Evolutionary conservation across 2,329 filamentous ascomycete genomes (phyloP).

Genomic region (Torrubiella hemipterigena): DNA sequence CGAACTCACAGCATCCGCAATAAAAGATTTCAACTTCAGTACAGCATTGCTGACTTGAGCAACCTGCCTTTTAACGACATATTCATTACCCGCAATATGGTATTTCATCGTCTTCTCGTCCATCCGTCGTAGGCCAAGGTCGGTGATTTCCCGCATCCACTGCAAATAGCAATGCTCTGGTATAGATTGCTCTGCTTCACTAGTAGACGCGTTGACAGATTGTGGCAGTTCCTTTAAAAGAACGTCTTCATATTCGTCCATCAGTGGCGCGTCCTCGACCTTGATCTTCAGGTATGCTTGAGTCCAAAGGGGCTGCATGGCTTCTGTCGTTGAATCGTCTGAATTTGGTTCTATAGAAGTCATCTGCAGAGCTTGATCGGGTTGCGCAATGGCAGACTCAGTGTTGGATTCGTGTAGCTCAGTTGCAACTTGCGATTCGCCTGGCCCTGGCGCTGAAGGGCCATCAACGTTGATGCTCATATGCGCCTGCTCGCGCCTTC

Average conservation of each 20-base stretch:
- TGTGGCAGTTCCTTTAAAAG: slow-evolving; percentile 7
- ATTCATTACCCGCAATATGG: slow-evolving; percentile 10
- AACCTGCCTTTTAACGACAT: slow-evolving; percentile 10
- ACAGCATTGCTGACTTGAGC: slow-evolving; percentile 10
- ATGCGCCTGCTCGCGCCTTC: too few species aligned
- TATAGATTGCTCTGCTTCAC: too few species aligned
- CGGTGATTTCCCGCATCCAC: slow-evolving; percentile 8
- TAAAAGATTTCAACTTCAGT: slow-evolving; percentile 11
- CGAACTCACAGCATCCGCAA: slow-evolving; percentile 14
- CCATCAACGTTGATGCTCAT: too few species aligned
- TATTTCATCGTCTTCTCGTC: slow-evolving; percentile 9
- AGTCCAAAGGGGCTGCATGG: slow-evolving; percentile 16
- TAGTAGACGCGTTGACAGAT: too few species aligned
- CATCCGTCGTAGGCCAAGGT: slow-evolving; percentile 8
- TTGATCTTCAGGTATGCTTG: slow-evolving; percentile 14
- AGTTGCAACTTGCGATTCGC: too few species aligned
- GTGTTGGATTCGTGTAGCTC: too few species aligned
- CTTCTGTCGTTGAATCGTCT: too few species aligned
- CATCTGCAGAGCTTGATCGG: too few species aligned
- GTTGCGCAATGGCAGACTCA: too few species aligned
- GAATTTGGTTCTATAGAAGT: too few species aligned
- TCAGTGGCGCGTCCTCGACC: slow-evolving; percentile 7
- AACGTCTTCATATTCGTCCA: slow-evolving; percentile 13
- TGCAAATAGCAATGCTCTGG: too few species aligned
- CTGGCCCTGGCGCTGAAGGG: too few species aligned